Evolutionary conservation across 176 grass and related monocot species (phyloP).

Genomic region (Cymbopogon citratus): DNA sequence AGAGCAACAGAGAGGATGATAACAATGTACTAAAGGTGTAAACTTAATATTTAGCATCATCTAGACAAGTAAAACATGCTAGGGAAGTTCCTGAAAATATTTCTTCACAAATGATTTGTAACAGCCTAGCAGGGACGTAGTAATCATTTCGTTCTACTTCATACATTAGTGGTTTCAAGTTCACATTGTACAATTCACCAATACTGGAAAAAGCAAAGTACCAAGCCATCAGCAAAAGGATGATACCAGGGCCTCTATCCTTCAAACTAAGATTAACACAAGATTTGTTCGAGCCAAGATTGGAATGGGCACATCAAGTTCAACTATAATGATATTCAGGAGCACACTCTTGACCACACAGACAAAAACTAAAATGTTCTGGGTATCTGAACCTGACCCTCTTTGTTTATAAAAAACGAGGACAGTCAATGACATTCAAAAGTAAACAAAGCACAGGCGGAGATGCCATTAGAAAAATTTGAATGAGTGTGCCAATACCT

Average conservation of each 20-base stretch:
- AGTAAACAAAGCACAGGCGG: background rate
- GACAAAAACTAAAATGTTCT: background rate
- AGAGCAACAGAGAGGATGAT: background rate
- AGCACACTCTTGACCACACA: background rate
- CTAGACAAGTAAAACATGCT: background rate
- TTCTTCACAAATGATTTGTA: background rate
- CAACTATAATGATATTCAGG: background rate
- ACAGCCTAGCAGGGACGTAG: background rate
- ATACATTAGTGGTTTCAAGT: background rate
- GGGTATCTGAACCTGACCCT: background rate
- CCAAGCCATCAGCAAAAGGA: background rate
- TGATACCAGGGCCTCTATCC: background rate
- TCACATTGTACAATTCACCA: background rate
- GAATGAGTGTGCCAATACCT: constrained; percentile 37
- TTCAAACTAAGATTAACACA: background rate
- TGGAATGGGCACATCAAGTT: background rate
- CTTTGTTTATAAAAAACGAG: background rate
- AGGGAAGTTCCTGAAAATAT: background rate
- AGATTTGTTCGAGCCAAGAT: background rate
- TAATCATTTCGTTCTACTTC: background rate
- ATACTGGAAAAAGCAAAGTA: background rate
- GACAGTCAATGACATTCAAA: background rate
- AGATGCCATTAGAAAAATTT: background rate
- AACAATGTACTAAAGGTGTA: background rate
- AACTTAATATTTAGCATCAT: background rate